Percentiles rank a stretch among this genome's conserved stretches.
phyloP scores from a whole-genome alignment of 2,329 filamentous ascomycete genomes.

The Microdochium bolleyi region DNA sequence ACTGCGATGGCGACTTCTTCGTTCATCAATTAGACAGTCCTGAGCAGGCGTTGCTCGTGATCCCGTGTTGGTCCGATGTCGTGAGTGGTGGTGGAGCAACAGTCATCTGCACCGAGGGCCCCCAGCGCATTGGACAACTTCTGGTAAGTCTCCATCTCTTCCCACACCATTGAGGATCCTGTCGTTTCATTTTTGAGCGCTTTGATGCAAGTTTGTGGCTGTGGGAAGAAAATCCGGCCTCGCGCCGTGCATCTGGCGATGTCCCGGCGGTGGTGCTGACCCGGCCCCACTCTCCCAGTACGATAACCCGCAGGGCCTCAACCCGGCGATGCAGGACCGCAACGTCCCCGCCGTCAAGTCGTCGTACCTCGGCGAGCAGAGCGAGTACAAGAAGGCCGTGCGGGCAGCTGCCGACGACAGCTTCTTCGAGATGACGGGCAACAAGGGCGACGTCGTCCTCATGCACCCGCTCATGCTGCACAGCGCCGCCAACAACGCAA shows the following conservation, averaged over 20 bases:
- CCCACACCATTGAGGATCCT: too few relatives aligned
- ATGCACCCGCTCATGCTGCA: slow-evolving; percentile 56
- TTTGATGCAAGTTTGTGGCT: too few relatives aligned
- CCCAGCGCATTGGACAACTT: not conserved
- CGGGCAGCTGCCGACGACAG: slow-evolving; percentile 20
- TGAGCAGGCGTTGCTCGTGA: slow-evolving; percentile 46
- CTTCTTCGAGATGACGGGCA: slow-evolving; percentile 47
- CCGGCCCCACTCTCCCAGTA: slow-evolving; percentile 4
- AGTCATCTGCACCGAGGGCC: not conserved
- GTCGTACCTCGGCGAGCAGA: not conserved
- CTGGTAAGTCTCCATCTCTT: not conserved
- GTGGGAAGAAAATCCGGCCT: slow-evolving; percentile 4
- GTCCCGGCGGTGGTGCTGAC: not conserved
- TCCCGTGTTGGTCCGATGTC: slow-evolving; percentile 35
- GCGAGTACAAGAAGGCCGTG: slow-evolving; percentile 27
- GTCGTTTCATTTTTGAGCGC: too few relatives aligned
- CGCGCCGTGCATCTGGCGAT: not conserved
- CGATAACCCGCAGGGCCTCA: slow-evolving; percentile 8
- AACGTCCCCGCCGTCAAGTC: not conserved
- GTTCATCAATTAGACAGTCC: slow-evolving; percentile 47
- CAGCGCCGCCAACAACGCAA: slow-evolving; percentile 39
- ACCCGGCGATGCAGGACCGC: not conserved
- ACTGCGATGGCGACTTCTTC: slow-evolving; percentile 51
- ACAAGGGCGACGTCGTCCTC: slow-evolving; percentile 48
- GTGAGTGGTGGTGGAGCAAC: not conserved